phyloP scores from a whole-genome alignment of 768 basidiomycete species.

The Kwoniella newhampshirensis region DNA sequence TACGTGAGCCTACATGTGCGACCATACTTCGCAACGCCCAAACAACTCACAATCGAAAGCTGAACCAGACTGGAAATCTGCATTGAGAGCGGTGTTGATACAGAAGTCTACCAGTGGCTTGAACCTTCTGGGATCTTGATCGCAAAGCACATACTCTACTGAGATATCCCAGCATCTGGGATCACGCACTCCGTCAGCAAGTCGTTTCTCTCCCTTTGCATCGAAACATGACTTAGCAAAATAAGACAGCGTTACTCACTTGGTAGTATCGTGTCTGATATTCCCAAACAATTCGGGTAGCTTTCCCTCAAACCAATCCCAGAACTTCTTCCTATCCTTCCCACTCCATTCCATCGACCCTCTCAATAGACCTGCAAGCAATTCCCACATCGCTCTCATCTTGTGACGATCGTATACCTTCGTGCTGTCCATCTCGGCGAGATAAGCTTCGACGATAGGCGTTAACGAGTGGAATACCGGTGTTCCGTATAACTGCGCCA shows the following conservation, averaged over 20 bases:
- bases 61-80: conserved; percentile 80
- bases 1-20: not conserved
- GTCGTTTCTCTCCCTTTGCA: conserved; percentile 6
- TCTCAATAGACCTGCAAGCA: conserved; percentile 71
- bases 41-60: conserved; percentile 72
- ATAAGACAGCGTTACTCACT: conserved; percentile 42
- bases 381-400: conserved; percentile 80
- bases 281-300: conserved; percentile 67
- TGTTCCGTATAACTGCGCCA: conserved; percentile 72
- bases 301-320: conserved; percentile 69
- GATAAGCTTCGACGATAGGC: conserved; percentile 62
- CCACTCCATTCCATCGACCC: conserved; percentile 84
- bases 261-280: conserved; percentile 77
- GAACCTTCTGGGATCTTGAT: conserved; percentile 77
- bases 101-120: conserved; percentile 74
- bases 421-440: conserved; percentile 62
- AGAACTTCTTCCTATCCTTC: conserved; percentile 60
- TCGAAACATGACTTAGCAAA: not conserved
- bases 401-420: conserved; percentile 62
- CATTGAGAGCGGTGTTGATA: conserved; percentile 61
- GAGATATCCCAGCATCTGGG: conserved; percentile 51
- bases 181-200: too few relatives aligned
- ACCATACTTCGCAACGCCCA: not conserved
- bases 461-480: conserved; percentile 65
- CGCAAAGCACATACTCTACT: conserved; percentile 66